phyloP scores from a whole-genome alignment of 139 green algal genomes.

The Micromonas pusilla region DNA sequence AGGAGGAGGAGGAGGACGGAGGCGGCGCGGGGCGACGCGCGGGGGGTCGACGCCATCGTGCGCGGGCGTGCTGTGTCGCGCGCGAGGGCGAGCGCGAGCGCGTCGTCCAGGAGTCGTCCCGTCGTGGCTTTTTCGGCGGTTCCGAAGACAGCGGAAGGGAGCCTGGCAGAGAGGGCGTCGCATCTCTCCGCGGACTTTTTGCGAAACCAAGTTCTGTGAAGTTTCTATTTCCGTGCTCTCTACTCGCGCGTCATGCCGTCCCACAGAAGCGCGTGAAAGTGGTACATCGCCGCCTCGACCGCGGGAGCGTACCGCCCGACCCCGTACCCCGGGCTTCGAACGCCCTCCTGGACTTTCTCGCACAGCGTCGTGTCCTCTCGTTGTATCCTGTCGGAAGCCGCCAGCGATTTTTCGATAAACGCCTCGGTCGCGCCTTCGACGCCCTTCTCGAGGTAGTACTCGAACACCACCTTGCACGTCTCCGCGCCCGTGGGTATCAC shows the following conservation, averaged over 20 bases:
- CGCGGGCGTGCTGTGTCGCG: too few species aligned
- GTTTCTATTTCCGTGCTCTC: too few species aligned
- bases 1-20: not conserved
- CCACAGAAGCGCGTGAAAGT: not conserved
- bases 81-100: not conserved
- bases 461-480: slow-evolving; percentile 41
- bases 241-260: not conserved
- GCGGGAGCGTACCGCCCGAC: not conserved
- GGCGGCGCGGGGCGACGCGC: not conserved
- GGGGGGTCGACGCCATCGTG: not conserved
- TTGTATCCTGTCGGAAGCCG: not conserved
- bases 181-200: too few species aligned
- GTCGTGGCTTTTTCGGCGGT: too few species aligned
- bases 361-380: not conserved
- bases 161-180: too few species aligned
- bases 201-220: too few species aligned
- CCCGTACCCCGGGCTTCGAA: not conserved
- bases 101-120: too few species aligned
- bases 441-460: slow-evolving; percentile 15
- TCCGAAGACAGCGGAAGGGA: too few species aligned
- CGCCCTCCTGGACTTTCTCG: not conserved
- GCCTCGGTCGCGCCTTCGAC: not conserved
- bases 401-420: not conserved
- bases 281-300: not conserved
- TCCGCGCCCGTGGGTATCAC: slow-evolving; percentile 36